phyloP scores from a whole-genome alignment of 2,329 filamentous ascomycete genomes.

The Colletotrichum sp. region DNA sequence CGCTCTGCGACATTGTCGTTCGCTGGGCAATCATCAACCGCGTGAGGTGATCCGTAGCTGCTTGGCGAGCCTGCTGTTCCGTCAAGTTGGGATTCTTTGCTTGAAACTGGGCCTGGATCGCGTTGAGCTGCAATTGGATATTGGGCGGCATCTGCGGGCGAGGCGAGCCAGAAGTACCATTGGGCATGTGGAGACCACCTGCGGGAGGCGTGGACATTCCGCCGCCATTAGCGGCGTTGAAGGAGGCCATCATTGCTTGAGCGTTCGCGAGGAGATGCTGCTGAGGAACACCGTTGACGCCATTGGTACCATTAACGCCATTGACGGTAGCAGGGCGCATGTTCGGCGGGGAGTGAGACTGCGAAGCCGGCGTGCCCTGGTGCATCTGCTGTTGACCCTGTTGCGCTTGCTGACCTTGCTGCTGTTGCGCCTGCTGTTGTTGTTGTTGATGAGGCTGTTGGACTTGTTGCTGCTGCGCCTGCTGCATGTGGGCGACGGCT shows the following conservation, averaged over 20 bases:
- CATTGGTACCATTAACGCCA: slow-evolving; percentile 39
- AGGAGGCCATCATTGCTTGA: slow-evolving; percentile 58
- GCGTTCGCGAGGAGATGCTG: slow-evolving; percentile 59
- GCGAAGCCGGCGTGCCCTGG: slow-evolving; percentile 32
- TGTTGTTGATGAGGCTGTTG: slow-evolving; percentile 58
- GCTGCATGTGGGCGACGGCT: slow-evolving; percentile 49
- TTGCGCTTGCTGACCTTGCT: slow-evolving; percentile 34
- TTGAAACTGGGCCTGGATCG: slow-evolving; percentile 58
- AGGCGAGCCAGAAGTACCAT: slow-evolving; percentile 49
- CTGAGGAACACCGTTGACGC: slow-evolving; percentile 54
- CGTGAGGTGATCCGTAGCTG: slow-evolving; percentile 56
- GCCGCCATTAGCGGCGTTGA: slow-evolving; percentile 47
- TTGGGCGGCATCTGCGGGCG: slow-evolving; percentile 53
- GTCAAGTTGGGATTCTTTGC: slow-evolving; percentile 56
- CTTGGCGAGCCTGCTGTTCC: slow-evolving; percentile 53
- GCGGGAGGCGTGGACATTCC: slow-evolving; percentile 50
- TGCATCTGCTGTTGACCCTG: slow-evolving; percentile 38
- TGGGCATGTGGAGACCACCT: slow-evolving; percentile 50
- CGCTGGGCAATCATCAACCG: slow-evolving; percentile 53
- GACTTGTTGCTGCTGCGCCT: slow-evolving; percentile 29
- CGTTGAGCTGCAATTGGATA: slow-evolving; percentile 53
- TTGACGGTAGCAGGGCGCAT: slow-evolving; percentile 39
- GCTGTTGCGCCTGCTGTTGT: slow-evolving; percentile 51
- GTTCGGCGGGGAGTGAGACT: slow-evolving; percentile 44
- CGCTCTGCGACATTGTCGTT: slow-evolving; percentile 47